phyloP scores from a whole-genome alignment of 2,329 filamentous ascomycete species.

The Cladosporium phlei region DNA sequence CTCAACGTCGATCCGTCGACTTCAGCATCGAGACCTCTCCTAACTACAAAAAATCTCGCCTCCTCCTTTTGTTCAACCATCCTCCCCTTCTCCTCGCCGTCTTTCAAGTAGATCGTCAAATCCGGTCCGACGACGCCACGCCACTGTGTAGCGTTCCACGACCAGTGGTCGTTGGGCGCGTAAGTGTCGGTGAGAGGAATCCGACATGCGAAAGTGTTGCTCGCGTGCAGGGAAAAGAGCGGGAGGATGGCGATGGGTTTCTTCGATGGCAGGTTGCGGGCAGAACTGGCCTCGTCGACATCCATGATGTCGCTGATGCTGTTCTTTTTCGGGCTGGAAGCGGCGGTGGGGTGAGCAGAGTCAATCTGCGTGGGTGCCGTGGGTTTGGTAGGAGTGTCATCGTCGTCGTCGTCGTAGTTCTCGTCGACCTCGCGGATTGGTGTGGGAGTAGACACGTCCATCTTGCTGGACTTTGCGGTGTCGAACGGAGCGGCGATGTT shows the following conservation, averaged over 20 bases:
- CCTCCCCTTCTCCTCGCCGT: conserved; percentile 28
- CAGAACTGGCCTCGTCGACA: too few species aligned
- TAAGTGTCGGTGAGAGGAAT: conserved; percentile 75
- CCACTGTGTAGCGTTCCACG: conserved; percentile 95
- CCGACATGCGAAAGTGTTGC: conserved; percentile 67
- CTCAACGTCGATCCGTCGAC: conserved; percentile 54
- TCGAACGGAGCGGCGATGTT: background rate
- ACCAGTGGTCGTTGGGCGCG: conserved; percentile 84
- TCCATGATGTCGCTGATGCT: conserved; percentile 73
- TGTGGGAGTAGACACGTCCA: background rate
- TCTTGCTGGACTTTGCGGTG: conserved; percentile 14
- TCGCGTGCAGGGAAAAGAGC: conserved; percentile 73
- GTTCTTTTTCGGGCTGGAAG: conserved; percentile 69
- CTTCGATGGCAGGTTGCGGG: conserved; percentile 12
- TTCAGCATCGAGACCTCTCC: conserved; percentile 33
- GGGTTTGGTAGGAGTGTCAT: conserved; percentile 7
- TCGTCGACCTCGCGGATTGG: conserved; percentile 21
- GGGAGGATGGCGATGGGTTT: conserved; percentile 72
- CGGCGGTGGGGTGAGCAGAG: conserved; percentile 33
- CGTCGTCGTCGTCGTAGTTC: conserved; percentile 22
- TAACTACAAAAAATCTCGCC: conserved; percentile 37
- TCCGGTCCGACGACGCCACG: conserved; percentile 79
- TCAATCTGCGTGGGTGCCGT: background rate
- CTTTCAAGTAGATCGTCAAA: conserved; percentile 64
- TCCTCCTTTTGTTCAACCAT: conserved; percentile 38